These are phyloP conservation scores for Amanita rubescens DNA, from an alignment of 768 basidiomycete genomes.

Conservation along the genomic window DNA sequence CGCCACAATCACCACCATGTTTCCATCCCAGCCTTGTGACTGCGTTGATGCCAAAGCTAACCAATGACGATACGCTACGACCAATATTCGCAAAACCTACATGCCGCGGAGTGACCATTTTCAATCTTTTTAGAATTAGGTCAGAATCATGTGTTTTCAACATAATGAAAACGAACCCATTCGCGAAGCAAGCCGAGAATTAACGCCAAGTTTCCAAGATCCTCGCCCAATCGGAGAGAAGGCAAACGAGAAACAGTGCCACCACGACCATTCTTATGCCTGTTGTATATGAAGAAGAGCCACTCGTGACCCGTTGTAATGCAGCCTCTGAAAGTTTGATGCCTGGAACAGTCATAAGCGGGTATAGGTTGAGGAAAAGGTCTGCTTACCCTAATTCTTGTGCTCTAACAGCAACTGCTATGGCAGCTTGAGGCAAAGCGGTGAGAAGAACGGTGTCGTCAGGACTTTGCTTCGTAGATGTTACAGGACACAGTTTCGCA, in stretches of 20 bases:
- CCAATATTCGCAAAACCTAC: neutral
- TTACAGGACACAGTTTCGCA: constrained; percentile 6
- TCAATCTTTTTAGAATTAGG: neutral
- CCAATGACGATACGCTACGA: neutral
- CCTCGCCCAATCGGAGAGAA: neutral
- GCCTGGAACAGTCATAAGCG: neutral
- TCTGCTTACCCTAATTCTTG: constrained; percentile 6
- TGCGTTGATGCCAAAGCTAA: neutral
- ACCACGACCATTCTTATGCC: constrained; percentile 7
- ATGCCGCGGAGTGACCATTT: neutral
- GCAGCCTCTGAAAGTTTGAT: constrained; percentile 5
- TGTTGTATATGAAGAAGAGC: constrained; percentile 12
- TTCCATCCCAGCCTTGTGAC: too few relatives aligned
- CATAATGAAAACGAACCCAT: neutral
- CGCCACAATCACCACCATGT: too few relatives aligned
- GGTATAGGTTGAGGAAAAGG: neutral
- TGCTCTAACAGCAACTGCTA: constrained; percentile 3
- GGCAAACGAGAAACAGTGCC: constrained; percentile 2
- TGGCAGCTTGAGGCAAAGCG: constrained; percentile 9
- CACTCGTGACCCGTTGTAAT: constrained; percentile 8
- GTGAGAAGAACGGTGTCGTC: constrained; percentile 4
- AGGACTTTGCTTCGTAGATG: constrained; percentile 10
- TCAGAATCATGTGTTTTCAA: neutral
- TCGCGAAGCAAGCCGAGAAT: neutral
- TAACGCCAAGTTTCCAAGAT: neutral